phyloP scores from a whole-genome alignment of 306 rosid species.

The Trifolium fragiferum region DNA sequence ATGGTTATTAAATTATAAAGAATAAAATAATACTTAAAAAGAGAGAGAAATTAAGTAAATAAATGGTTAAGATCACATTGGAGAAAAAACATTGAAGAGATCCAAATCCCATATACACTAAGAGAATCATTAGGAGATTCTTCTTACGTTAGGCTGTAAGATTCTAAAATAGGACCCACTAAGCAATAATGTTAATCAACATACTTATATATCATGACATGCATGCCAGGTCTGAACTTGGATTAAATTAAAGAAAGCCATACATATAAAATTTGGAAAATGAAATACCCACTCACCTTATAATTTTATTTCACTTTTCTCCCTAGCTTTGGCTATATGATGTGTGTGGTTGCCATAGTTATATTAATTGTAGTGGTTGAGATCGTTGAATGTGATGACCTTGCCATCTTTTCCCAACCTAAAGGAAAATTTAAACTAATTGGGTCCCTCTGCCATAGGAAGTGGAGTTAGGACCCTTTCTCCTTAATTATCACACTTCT shows the following conservation, averaged over 20 bases:
- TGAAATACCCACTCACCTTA: constrained; percentile 35
- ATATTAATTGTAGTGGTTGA: constrained; percentile 39
- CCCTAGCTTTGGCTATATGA: constrained; percentile 1
- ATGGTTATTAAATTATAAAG: no score
- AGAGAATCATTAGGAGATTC: constrained; percentile 64
- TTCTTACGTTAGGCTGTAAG: constrained; percentile 55
- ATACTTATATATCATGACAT: constrained; percentile 35
- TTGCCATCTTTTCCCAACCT: constrained; percentile 72
- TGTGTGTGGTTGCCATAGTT: constrained; percentile 40
- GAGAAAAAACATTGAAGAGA: no score
- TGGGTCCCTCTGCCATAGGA: constrained; percentile 51
- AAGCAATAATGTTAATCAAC: constrained; percentile 37
- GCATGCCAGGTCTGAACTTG: constrained; percentile 54
- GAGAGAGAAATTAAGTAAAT: no score
- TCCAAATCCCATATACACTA: no score
- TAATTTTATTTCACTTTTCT: constrained; percentile 12
- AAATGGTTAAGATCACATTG: no score
- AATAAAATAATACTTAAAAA: no score
- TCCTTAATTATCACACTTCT: constrained; percentile 36
- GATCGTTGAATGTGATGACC: constrained; percentile 45
- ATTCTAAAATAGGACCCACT: constrained; percentile 47
- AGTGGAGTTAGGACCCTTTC: constrained; percentile 27
- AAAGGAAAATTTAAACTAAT: constrained; percentile 55
- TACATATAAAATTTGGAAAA: constrained; percentile 36
- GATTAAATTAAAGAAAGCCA: constrained; percentile 34